Base-by-base conservation (phyloP, 1,284 basidiomycete species). In the Cutaneotrichosporon daszewskae region DNA sequence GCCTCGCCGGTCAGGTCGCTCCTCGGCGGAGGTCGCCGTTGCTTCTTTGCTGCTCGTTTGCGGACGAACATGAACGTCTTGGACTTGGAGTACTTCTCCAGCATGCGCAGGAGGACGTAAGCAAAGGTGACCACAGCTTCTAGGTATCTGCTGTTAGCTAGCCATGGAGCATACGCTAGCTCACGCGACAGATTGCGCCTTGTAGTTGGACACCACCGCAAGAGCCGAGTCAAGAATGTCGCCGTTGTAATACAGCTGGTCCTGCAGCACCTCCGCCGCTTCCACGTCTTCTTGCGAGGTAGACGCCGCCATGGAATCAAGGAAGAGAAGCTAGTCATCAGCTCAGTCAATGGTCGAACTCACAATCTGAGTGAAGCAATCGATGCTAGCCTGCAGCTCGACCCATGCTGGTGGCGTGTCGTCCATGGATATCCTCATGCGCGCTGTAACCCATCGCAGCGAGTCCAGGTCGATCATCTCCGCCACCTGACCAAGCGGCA, bases 351-450 rank as follows among this genome's bases (percentile, higher is more conserved):
- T 1, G 17, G 8, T 5, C 4, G 34, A 28, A 54, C 74, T 53
- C 32, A 77, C 76, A 36, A 94, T 75, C 57, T 94, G 88, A 6
- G 87, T 88, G 51, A 95, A 80, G 68, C 88, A 92, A 59, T 92
- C 86, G 55, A 94, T 81, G 33, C 87, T 87, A n/a, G 88, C 87
- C 68, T 95, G 87, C 24, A 96, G 75, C 62, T 94, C 90, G n/a
- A 81, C 86, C 88, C 87, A 92, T 44, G 81, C 75, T 59, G 87
- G 87, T 24, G 90, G 89, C 85, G 89, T 90, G 55, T 90, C 87
- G 50, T 95, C 89, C 43, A 88, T 78, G 2, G 88, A 83, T 44
- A 81, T 81, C 40, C 82, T 79, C 83, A 95, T 90, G n/a, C 89
- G 79, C 56, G 77, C 80, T 40, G 90, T 77, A 9, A 94, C 83